Conservation (phyloP, 331 rosid genomes). For the Prunus yedoensis region DNA sequence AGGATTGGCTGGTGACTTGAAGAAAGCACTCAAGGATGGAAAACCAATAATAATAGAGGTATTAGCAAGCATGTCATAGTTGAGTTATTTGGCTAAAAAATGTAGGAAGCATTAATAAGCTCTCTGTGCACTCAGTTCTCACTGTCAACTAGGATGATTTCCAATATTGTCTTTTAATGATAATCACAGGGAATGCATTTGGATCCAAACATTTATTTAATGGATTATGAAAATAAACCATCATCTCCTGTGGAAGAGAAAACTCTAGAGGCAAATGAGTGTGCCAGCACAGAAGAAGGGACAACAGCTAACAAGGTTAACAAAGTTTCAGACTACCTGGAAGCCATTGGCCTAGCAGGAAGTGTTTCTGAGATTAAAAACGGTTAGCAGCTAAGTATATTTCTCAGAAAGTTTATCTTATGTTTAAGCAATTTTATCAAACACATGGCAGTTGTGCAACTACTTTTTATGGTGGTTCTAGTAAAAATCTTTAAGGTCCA, state of each 20-base stretch:
- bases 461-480: too few relatives aligned
- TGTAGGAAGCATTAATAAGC: too few relatives aligned
- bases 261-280: slow-evolving; percentile 38
- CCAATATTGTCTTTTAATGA: slow-evolving; percentile 3
- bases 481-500: too few relatives aligned
- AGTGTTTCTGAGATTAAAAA: slow-evolving; percentile 1
- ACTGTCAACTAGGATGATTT: not conserved
- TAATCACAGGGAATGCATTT: slow-evolving; percentile 79
- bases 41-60: slow-evolving; percentile 97
- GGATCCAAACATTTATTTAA: slow-evolving; percentile 94
- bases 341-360: slow-evolving; percentile 40
- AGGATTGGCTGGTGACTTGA: slow-evolving; percentile 96
- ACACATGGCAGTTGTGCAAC: too few relatives aligned
- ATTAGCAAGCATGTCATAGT: not conserved
- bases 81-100: not conserved
- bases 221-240: slow-evolving; percentile 70
- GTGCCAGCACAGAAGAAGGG: slow-evolving; percentile 38
- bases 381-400: too few relatives aligned
- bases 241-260: slow-evolving; percentile 31
- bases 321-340: slow-evolving; percentile 38
- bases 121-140: too few relatives aligned
- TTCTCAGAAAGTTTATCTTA: too few relatives aligned
- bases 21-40: slow-evolving; percentile 98
- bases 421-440: too few relatives aligned
- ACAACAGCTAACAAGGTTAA: slow-evolving; percentile 35